phyloP scores from a whole-genome alignment of 331 rosid genomes.

The Ulmus americana region DNA sequence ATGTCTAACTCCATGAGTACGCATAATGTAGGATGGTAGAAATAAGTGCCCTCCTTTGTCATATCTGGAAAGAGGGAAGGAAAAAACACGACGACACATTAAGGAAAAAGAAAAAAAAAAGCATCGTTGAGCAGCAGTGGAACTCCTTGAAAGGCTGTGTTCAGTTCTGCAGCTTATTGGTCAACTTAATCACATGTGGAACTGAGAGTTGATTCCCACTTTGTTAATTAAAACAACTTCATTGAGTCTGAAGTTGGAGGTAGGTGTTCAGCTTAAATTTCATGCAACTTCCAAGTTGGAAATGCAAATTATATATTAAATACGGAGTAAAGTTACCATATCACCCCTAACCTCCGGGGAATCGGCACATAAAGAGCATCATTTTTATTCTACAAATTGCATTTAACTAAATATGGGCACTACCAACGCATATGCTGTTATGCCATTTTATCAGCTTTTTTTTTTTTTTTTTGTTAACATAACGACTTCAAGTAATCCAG shows the following conservation, averaged over 20 bases:
- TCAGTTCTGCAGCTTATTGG: background rate
- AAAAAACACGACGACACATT: conserved; percentile 1
- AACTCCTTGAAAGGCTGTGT: background rate
- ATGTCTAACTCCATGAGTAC: conserved; percentile 81
- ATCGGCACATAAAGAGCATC: no score
- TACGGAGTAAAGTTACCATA: no score
- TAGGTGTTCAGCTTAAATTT: background rate
- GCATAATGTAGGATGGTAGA: conserved; percentile 86
- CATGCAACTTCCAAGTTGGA: background rate
- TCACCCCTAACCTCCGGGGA: no score
- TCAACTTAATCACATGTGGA: background rate
- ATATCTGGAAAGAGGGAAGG: conserved; percentile 47
- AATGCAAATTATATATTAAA: background rate
- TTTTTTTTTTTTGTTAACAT: no score
- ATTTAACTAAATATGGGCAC: no score
- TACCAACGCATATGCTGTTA: no score
- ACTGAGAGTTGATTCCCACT: background rate
- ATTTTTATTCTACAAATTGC: no score
- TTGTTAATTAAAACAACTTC: background rate
- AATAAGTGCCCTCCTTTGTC: conserved; percentile 88
- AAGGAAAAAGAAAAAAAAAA: background rate
- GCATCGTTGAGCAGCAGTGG: background rate
- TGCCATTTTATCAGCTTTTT: no score
- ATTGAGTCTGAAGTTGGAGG: background rate
- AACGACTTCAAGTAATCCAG: no score